Evolutionary conservation across 1,284 basidiomycete species (phyloP).

Genomic region (Hypsizygus ulmarius): DNA sequence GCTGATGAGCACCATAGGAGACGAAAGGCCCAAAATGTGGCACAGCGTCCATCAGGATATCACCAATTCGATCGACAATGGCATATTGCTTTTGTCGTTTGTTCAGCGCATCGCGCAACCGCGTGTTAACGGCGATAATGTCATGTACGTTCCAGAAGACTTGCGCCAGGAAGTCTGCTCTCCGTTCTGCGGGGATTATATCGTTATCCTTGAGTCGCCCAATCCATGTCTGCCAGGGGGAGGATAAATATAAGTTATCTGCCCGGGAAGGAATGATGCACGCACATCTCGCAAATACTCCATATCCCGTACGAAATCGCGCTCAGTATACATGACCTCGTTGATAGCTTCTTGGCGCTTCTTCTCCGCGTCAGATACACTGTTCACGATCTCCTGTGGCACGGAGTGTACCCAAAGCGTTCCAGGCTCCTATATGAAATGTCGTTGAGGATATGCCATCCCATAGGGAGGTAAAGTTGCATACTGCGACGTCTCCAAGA

Average conservation of each 20-base stretch:
- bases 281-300: slow-evolving; percentile 95
- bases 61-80: slow-evolving; percentile 89
- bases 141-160: slow-evolving; percentile 99
- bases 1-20: slow-evolving; percentile 92
- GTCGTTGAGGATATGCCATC: slow-evolving; percentile 1
- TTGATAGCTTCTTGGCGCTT: slow-evolving; percentile 98
- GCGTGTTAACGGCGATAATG: slow-evolving; percentile 88
- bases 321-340: slow-evolving; percentile 97
- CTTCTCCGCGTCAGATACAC: slow-evolving; percentile 91
- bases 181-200: slow-evolving; percentile 74
- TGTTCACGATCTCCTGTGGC: slow-evolving; percentile 90
- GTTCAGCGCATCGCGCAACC: slow-evolving; percentile 88
- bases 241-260: neutral
- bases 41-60: slow-evolving; percentile 87
- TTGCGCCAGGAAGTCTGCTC: slow-evolving; percentile 87
- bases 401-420: slow-evolving; percentile 98
- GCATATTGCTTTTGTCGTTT: slow-evolving; percentile 95
- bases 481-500: slow-evolving; percentile 75
- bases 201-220: slow-evolving; percentile 78
- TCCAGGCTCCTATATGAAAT: slow-evolving; percentile 68
- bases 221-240: slow-evolving; percentile 76
- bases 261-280: slow-evolving; percentile 13
- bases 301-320: slow-evolving; percentile 96
- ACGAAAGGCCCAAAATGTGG: slow-evolving; percentile 93
- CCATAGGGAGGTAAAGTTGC: slow-evolving; percentile 21